Conservation (phyloP, 768 basidiomycete genomes). For the Kwoniella shandongensis region DNA sequence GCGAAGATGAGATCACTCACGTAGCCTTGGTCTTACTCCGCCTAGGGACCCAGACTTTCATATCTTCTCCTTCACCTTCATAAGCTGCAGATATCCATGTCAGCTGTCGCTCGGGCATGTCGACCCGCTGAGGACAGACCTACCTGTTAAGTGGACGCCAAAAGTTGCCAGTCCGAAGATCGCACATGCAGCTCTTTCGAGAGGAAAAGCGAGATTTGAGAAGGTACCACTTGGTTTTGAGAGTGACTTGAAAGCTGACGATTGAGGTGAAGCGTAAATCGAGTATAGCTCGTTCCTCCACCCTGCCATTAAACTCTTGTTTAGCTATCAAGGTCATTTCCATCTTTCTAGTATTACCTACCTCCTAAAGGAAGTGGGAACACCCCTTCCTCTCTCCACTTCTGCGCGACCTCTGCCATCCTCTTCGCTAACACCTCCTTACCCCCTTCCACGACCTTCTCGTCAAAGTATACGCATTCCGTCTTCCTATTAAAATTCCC, state of each 20-base stretch:
- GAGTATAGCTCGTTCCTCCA: slow-evolving; percentile 83
- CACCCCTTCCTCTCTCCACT: slow-evolving; percentile 50
- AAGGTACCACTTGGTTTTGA: slow-evolving; percentile 10
- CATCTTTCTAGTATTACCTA: slow-evolving; percentile 16
- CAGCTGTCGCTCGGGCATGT: neutral
- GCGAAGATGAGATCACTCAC: slow-evolving; percentile 59
- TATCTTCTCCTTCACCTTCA: slow-evolving; percentile 50
- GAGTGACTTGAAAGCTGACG: slow-evolving; percentile 21
- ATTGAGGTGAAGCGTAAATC: slow-evolving; percentile 52
- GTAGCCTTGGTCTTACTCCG: slow-evolving; percentile 84
- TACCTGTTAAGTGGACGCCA: slow-evolving; percentile 80
- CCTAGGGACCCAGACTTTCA: slow-evolving; percentile 83
- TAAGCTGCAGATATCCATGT: slow-evolving; percentile 29
- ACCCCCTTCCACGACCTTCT: slow-evolving; percentile 31
- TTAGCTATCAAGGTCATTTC: neutral
- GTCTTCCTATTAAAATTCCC: slow-evolving; percentile 52
- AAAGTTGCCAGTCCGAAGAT: slow-evolving; percentile 88
- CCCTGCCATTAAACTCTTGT: slow-evolving; percentile 69
- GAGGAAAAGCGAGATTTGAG: slow-evolving; percentile 63
- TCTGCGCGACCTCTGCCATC: slow-evolving; percentile 31
- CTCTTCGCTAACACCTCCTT: slow-evolving; percentile 31
- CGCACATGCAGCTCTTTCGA: slow-evolving; percentile 85
- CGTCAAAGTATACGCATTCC: slow-evolving; percentile 54
- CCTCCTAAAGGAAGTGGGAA: slow-evolving; percentile 53
- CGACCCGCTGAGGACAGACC: neutral